Evolutionary conservation across 1,139 yeast genomes (phyloP).

Genomic region (Zygoascus sp.): DNA sequence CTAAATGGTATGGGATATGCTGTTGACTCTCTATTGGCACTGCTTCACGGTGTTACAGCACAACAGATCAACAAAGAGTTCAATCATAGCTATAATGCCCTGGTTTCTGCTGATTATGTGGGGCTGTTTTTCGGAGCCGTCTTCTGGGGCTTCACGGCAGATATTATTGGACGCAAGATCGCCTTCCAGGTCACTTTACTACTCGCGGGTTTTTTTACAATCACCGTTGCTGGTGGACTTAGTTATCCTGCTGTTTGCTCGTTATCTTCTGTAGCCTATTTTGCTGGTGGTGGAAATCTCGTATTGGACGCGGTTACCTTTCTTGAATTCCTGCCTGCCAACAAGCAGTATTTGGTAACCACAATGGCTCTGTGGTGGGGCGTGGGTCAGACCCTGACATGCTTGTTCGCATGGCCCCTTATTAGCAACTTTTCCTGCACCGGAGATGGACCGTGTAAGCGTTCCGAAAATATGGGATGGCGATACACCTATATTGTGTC

Average conservation of each 20-base stretch:
- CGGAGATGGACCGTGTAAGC: slow-evolving; percentile 40
- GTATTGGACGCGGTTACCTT: slow-evolving; percentile 59
- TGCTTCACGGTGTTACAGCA: slow-evolving; percentile 44
- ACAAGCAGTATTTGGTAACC: slow-evolving; percentile 51
- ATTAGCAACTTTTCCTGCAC: slow-evolving; percentile 48
- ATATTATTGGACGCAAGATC: slow-evolving; percentile 47
- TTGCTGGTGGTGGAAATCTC: slow-evolving; percentile 50
- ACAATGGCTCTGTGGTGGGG: slow-evolving; percentile 62
- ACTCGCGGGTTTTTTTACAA: slow-evolving; percentile 45
- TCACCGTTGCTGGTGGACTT: slow-evolving; percentile 52
- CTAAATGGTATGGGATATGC: slow-evolving; percentile 57
- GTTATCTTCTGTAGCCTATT: slow-evolving; percentile 39
- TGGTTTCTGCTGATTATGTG: slow-evolving; percentile 41
- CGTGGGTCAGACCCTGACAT: slow-evolving; percentile 54
- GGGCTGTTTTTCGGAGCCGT: slow-evolving; percentile 28
- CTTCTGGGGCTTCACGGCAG: slow-evolving; percentile 52
- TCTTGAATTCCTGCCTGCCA: slow-evolving; percentile 53
- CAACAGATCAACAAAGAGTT: slow-evolving; percentile 27
- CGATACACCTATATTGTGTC: slow-evolving; percentile 53
- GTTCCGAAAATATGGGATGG: slow-evolving; percentile 54
- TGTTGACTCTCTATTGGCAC: slow-evolving; percentile 54
- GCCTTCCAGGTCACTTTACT: slow-evolving; percentile 49
- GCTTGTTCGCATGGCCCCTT: slow-evolving; percentile 54
- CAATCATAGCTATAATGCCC: slow-evolving; percentile 31
- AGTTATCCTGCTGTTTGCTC: slow-evolving; percentile 44